Conservation (phyloP, 352 stramenopile species). For the Phytophthora syringae region DNA sequence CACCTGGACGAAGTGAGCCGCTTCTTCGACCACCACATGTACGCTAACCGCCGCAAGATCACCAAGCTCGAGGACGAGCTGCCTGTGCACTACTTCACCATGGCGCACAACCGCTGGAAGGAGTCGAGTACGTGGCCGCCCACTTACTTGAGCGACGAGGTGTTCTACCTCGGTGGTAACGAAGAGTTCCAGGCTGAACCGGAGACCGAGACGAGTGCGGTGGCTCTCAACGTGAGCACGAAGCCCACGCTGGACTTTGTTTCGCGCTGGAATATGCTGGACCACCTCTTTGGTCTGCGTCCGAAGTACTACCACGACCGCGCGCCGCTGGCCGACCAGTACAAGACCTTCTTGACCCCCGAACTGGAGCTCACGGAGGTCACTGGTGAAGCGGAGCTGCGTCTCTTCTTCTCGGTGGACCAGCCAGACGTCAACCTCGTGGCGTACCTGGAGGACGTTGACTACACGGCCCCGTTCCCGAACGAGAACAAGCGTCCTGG, state of each 20-base stretch:
- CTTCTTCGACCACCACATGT: conserved; percentile 87
- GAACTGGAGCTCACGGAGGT: conserved; percentile 66
- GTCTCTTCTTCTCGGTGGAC: conserved; percentile 84
- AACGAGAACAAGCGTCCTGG: conserved; percentile 84
- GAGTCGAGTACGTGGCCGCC: conserved; percentile 67
- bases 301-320: conserved; percentile 86
- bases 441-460: conserved; percentile 80
- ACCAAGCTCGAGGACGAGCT: conserved; percentile 70
- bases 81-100: conserved; percentile 83
- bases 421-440: conserved; percentile 68
- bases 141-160: conserved; percentile 53
- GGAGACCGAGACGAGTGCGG: conserved; percentile 42
- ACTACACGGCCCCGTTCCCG: conserved; percentile 72
- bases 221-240: conserved; percentile 45
- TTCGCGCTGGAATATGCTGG: conserved; percentile 76
- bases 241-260: conserved; percentile 59
- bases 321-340: conserved; percentile 51
- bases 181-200: conserved; percentile 58
- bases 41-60: conserved; percentile 61
- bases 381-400: conserved; percentile 75
- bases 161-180: conserved; percentile 56
- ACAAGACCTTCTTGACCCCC: conserved; percentile 67
- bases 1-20: conserved; percentile 85
- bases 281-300: conserved; percentile 74
- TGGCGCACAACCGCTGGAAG: conserved; percentile 84